phyloP scores from a whole-genome alignment of 192 early-diverging fungal species.

The Spizellomyces sp. region DNA sequence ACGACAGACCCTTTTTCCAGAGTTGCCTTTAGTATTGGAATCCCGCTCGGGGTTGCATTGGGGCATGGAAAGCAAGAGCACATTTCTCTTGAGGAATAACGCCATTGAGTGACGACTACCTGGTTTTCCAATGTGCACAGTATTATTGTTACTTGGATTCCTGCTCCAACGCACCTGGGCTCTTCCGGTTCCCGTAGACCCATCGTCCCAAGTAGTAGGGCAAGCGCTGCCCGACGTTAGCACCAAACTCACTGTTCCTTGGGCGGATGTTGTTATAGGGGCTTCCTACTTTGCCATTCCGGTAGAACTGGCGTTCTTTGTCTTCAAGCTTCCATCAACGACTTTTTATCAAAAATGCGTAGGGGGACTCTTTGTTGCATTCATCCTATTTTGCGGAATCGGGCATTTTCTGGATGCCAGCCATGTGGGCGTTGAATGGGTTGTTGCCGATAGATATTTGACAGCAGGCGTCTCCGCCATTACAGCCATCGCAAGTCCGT shows the following conservation, averaged over 20 bases:
- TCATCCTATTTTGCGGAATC: conserved; percentile 23
- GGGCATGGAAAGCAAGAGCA: no score
- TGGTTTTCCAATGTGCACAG: no score
- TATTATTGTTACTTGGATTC: no score
- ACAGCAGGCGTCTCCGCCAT: conserved; percentile 20
- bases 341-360: conserved; percentile 19
- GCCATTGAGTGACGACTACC: no score
- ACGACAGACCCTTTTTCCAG: no score
- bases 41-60: no score
- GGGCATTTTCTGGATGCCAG: conserved; percentile 18
- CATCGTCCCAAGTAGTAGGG: no score
- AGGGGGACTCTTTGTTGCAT: conserved; percentile 15
- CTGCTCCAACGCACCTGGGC: no score
- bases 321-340: conserved; percentile 6
- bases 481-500: conserved; percentile 11
- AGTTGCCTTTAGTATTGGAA: no score
- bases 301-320: conserved; percentile 24
- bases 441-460: not conserved
- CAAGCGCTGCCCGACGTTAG: not conserved
- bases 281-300: conserved; percentile 28
- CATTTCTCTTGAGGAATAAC: no score
- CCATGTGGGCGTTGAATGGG: not conserved
- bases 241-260: not conserved
- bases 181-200: no score
- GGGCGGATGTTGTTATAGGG: conserved; percentile 13